Conservation (phyloP, 192 early-diverging fungal genomes). For the Entomortierella parvispora region DNA sequence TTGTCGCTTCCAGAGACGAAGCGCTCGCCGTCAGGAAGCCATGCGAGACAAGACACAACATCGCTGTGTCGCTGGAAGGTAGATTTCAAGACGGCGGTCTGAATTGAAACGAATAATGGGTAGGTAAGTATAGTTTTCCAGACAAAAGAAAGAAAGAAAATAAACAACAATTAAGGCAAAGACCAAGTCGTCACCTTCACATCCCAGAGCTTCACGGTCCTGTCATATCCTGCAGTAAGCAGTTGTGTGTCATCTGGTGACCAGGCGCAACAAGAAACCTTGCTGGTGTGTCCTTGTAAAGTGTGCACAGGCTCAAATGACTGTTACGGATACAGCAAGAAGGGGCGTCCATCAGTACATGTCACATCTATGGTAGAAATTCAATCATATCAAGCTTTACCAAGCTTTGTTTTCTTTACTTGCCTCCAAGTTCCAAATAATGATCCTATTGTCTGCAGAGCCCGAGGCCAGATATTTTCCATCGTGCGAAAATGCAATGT, state of each 20-base stretch:
- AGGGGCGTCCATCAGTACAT: too few relatives aligned
- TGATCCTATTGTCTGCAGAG: constrained; percentile 87
- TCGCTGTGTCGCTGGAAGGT: constrained; percentile 80
- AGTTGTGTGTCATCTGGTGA: constrained; percentile 85
- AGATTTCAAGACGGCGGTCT: constrained; percentile 68
- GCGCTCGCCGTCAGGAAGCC: constrained; percentile 83
- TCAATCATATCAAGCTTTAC: too few relatives aligned
- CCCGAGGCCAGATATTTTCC: constrained; percentile 91
- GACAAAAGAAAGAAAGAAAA: too few relatives aligned
- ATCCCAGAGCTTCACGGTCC: constrained; percentile 86
- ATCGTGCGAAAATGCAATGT: constrained; percentile 89
- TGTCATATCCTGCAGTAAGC: constrained; percentile 85
- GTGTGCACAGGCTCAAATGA: constrained; percentile 63
- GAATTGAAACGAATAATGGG: not conserved
- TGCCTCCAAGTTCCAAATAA: constrained; percentile 88
- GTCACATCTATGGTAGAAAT: too few relatives aligned
- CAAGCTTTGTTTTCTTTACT: too few relatives aligned
- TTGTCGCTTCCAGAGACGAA: constrained; percentile 94
- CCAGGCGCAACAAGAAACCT: constrained; percentile 90
- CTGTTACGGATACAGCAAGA: constrained; percentile 54
- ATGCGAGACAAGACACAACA: constrained; percentile 83
- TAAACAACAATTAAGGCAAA: too few relatives aligned
- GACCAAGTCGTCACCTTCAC: too few relatives aligned
- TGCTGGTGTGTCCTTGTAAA: constrained; percentile 72
- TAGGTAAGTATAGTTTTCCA: too few relatives aligned